Percentiles rank a stretch among this genome's conserved stretches.
Evolutionary conservation across 1,139 yeast genomes (phyloP).

Genomic region (Lodderomyces margitis): DNA sequence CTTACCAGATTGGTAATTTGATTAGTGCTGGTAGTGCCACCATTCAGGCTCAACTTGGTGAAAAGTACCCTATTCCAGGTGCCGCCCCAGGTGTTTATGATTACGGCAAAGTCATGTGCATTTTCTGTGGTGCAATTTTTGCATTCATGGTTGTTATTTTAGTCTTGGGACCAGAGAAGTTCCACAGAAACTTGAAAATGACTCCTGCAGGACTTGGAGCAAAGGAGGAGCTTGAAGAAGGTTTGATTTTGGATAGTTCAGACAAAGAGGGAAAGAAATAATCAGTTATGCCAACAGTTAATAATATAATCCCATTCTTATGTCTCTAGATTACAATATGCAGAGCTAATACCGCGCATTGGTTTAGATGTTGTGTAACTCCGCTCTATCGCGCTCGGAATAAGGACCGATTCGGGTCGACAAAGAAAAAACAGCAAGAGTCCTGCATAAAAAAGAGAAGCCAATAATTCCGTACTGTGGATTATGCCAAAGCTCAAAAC

Average conservation of each 20-base stretch:
- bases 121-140: conserved; percentile 38
- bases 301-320: no score
- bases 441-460: no score
- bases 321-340: no score
- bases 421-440: no score
- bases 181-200: conserved; percentile 14
- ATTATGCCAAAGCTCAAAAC: no score
- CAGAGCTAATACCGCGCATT: no score
- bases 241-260: not conserved
- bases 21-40: conserved; percentile 38
- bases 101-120: conserved; percentile 39
- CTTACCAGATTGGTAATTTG: conserved; percentile 42
- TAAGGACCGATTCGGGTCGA: no score
- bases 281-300: no score
- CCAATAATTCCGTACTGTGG: no score
- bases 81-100: conserved; percentile 23
- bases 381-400: no score
- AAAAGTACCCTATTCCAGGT: conserved; percentile 25
- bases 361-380: no score
- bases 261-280: not conserved
- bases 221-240: not conserved
- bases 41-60: conserved; percentile 35
- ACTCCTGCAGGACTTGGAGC: not conserved
- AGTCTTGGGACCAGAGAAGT: conserved; percentile 35
- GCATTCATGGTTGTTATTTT: conserved; percentile 26